Percentiles rank a stretch among this genome's conserved stretches.
phyloP scores from a whole-genome alignment of 2,329 filamentous ascomycete species.

The Apiospora aurea region DNA sequence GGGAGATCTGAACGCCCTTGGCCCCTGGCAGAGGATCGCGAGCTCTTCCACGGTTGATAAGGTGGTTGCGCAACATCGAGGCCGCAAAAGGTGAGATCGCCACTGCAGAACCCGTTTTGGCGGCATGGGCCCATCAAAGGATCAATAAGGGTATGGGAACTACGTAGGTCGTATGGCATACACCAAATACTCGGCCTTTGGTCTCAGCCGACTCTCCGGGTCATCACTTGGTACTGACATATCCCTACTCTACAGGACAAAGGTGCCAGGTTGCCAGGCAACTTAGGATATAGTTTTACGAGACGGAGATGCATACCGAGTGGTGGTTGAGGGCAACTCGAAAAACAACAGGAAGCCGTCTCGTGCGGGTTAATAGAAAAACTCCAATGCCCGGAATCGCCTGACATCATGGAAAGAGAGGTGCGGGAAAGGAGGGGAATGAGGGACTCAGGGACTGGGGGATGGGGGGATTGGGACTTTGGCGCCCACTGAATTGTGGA shows the following conservation, averaged over 20 bases:
- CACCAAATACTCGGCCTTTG: neutral
- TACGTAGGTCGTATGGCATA: neutral
- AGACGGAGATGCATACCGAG: too few species aligned
- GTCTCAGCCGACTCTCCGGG: neutral
- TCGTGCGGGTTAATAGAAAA: neutral
- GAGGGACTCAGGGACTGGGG: too few species aligned
- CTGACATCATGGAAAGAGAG: neutral
- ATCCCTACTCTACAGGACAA: neutral
- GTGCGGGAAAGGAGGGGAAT: neutral
- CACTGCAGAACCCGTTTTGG: neutral
- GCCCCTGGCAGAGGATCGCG: neutral
- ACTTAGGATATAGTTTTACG: neutral
- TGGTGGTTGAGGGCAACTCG: too few species aligned
- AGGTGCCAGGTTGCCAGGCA: too few species aligned
- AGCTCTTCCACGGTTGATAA: neutral
- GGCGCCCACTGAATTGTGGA: neutral
- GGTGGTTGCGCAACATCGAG: neutral
- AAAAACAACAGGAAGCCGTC: neutral
- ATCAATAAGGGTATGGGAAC: neutral
- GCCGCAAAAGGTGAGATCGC: conserved; percentile 1
- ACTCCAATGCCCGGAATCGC: neutral
- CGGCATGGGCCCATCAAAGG: neutral
- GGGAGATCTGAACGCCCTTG: neutral
- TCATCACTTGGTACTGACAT: neutral
- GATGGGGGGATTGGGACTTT: neutral